A percentile compares a stretch with the other conserved stretches of the same genome.
Conservation (phyloP, 768 basidiomycete species). For the Phylloporus sp. region DNA sequence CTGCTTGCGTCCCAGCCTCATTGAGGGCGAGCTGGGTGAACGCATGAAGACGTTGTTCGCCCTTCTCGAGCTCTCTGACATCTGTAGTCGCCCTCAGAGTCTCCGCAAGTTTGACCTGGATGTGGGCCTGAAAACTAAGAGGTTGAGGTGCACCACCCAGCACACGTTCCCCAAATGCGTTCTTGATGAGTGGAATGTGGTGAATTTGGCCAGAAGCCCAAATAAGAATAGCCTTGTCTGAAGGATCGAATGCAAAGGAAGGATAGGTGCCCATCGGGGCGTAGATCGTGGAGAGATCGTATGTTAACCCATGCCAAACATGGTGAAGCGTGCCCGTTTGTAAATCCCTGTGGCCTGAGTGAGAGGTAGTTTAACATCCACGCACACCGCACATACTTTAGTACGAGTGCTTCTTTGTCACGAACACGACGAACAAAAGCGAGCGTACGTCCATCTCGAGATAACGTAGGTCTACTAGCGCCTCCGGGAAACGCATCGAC, state of each 20-base stretch:
- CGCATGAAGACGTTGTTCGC: conserved; percentile 52
- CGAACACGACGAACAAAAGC: conserved; percentile 71
- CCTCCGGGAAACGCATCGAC: conserved; percentile 60
- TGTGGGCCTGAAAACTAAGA: conserved; percentile 57
- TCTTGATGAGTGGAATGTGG: conserved; percentile 45
- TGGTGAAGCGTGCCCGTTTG: conserved; percentile 59
- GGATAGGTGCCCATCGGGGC: conserved; percentile 81
- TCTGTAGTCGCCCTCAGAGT: conserved; percentile 48
- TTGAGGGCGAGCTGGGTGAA: conserved; percentile 60
- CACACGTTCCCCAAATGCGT: conserved; percentile 45
- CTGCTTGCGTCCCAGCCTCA: conserved; percentile 45
- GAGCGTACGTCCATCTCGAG: conserved; percentile 60
- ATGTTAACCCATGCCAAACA: conserved; percentile 64
- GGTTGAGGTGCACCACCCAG: conserved; percentile 36
- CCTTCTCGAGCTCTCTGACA: conserved; percentile 49
- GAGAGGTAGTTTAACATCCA: neutral
- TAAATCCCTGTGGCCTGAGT: conserved; percentile 46
- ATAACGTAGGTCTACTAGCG: conserved; percentile 68
- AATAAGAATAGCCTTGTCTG: conserved; percentile 44
- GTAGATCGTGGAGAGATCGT: conserved; percentile 57
- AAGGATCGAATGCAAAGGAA: conserved; percentile 53
- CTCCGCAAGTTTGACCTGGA: conserved; percentile 60
- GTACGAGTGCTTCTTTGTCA: conserved; percentile 66
- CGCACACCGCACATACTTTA: conserved; percentile 47
- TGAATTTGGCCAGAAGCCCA: conserved; percentile 74